Evolutionary conservation across 768 basidiomycete genomes (phyloP).

Genomic region (Termitomyces sp.): DNA sequence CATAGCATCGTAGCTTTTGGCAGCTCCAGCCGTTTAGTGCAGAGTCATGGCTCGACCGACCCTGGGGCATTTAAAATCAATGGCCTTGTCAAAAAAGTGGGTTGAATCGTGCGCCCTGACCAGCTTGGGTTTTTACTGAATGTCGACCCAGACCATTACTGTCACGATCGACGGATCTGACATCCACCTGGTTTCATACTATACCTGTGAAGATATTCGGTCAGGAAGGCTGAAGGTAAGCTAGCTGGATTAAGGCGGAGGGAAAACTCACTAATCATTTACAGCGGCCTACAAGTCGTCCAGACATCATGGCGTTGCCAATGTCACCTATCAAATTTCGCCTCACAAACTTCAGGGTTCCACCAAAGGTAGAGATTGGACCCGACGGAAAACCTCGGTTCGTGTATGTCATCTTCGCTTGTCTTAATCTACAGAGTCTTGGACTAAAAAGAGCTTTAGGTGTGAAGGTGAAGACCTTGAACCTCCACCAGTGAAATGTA

Average conservation of each 20-base stretch:
- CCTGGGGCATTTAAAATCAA: conserved; percentile 61
- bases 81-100: conserved; percentile 80
- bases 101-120: too few species aligned
- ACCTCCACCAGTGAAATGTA: conserved; percentile 31
- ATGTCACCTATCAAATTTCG: conserved; percentile 78
- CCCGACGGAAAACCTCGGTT: conserved; percentile 63
- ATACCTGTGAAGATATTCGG: conserved; percentile 72
- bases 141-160: conserved; percentile 64
- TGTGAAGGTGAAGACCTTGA: conserved; percentile 34
- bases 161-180: conserved; percentile 74
- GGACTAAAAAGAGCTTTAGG: neutral
- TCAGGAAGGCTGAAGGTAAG: conserved; percentile 56
- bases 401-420: conserved; percentile 37
- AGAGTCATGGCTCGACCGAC: conserved; percentile 29
- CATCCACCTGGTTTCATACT: conserved; percentile 82
- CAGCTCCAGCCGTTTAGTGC: conserved; percentile 24
- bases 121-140: neutral
- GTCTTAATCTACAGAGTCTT: neutral
- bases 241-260: neutral
- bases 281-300: conserved; percentile 59
- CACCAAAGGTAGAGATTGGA: conserved; percentile 72
- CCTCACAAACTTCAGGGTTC: conserved; percentile 76
- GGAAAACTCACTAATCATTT: conserved; percentile 1
- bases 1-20: conserved; percentile 27
- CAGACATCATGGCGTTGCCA: conserved; percentile 65